Evolutionary conservation across 1,284 basidiomycete genomes (phyloP).

Genomic region (Naganishia sp.): DNA sequence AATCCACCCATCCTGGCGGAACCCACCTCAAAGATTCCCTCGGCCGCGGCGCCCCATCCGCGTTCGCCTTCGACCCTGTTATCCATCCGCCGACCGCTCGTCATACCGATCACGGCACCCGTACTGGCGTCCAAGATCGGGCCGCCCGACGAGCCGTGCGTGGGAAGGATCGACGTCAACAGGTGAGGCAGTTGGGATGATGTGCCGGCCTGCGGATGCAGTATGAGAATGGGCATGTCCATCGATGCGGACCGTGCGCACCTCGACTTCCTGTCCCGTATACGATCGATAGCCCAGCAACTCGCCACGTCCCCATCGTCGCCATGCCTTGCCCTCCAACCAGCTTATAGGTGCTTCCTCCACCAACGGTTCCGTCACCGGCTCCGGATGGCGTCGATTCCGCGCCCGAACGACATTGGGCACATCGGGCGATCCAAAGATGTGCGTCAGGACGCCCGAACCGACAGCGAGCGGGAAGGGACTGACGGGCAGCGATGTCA

Average conservation of each 20-base stretch:
- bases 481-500: slow-evolving; percentile 64
- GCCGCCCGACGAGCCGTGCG: slow-evolving; percentile 69
- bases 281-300: slow-evolving; percentile 64
- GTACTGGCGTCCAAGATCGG: slow-evolving; percentile 67
- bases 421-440: slow-evolving; percentile 58
- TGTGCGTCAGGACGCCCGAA: slow-evolving; percentile 61
- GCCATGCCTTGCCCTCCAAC: slow-evolving; percentile 47
- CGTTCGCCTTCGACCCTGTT: slow-evolving; percentile 61
- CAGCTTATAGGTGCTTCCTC: slow-evolving; percentile 32
- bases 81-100: slow-evolving; percentile 65
- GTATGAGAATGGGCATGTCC: neutral
- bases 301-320: slow-evolving; percentile 61
- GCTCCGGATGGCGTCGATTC: slow-evolving; percentile 51
- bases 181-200: slow-evolving; percentile 68
- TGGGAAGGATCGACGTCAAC: slow-evolving; percentile 62
- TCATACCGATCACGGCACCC: slow-evolving; percentile 69
- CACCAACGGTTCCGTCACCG: slow-evolving; percentile 27
- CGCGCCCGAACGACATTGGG: slow-evolving; percentile 44
- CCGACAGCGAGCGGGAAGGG: slow-evolving; percentile 65
- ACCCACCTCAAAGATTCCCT: slow-evolving; percentile 66
- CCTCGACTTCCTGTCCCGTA: slow-evolving; percentile 62
- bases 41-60: slow-evolving; percentile 70
- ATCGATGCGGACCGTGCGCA: slow-evolving; percentile 41
- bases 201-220: slow-evolving; percentile 61
- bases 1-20: neutral